phyloP scores from a whole-genome alignment of 2,329 filamentous ascomycete genomes.

The Bipolaris cookei region DNA sequence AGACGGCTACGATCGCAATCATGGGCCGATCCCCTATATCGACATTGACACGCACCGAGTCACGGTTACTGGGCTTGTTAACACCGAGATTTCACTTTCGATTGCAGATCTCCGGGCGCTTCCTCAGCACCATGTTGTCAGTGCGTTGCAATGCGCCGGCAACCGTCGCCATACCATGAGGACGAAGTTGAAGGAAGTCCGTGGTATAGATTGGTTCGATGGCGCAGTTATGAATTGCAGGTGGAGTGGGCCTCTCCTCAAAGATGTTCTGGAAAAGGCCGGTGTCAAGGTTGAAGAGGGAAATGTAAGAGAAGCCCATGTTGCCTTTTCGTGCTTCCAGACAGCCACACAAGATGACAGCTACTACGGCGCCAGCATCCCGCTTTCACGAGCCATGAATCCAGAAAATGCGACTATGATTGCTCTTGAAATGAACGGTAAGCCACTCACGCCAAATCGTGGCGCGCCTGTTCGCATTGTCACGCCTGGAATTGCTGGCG shows the following conservation, averaged over 20 bases:
- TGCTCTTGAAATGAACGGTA: conserved; percentile 57
- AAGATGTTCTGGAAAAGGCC: conserved; percentile 59
- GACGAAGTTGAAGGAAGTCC: conserved; percentile 63
- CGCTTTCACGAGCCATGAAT: conserved; percentile 39
- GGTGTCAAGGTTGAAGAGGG: conserved; percentile 47
- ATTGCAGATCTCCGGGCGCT: conserved; percentile 57
- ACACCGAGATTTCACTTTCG: conserved; percentile 53
- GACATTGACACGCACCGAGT: conserved; percentile 51
- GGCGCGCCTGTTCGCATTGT: conserved; percentile 61
- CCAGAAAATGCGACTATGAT: conserved; percentile 28
- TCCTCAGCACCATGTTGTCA: conserved; percentile 61
- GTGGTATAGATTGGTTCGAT: conserved; percentile 66
- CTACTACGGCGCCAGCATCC: conserved; percentile 65
- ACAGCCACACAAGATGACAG: conserved; percentile 61
- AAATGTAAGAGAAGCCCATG: conserved; percentile 52
- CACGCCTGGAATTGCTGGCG: conserved; percentile 61
- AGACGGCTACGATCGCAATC: conserved; percentile 63
- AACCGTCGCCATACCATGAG: conserved; percentile 68
- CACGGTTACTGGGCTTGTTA: conserved; percentile 58
- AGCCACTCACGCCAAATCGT: conserved; percentile 56
- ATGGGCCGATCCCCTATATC: conserved; percentile 60
- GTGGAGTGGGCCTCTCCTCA: conserved; percentile 60
- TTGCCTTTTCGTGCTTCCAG: conserved; percentile 63
- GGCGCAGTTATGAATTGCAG: conserved; percentile 66
- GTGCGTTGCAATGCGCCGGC: conserved; percentile 65